These are phyloP conservation scores for Blakeslea trispora DNA, from an alignment of 371 early-diverging fungal genomes.

Conservation along the genomic window DNA sequence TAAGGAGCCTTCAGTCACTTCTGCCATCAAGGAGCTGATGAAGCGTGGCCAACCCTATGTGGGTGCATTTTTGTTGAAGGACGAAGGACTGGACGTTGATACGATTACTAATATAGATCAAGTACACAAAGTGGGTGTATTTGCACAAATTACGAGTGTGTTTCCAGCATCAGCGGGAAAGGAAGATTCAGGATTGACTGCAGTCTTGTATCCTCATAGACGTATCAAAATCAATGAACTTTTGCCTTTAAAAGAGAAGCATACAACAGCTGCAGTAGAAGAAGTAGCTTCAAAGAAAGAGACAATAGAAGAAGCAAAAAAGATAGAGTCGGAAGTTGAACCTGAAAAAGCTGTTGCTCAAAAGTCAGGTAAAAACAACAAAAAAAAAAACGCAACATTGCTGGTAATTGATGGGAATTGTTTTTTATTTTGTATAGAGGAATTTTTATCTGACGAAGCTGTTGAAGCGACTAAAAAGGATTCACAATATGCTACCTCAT, in stretches of 20 bases:
- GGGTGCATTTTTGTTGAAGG: slow-evolving; percentile 90
- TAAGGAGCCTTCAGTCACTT: slow-evolving; percentile 89
- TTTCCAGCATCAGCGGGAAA: slow-evolving; percentile 80
- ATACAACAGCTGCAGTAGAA: slow-evolving; percentile 16
- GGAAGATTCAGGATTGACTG: slow-evolving; percentile 86
- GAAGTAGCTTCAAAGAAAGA: slow-evolving; percentile 10
- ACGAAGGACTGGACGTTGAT: slow-evolving; percentile 86
- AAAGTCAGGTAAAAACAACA: slow-evolving; percentile 10
- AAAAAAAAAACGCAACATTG: neutral
- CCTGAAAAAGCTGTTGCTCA: slow-evolving; percentile 13
- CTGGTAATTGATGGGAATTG: no score
- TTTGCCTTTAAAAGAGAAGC: slow-evolving; percentile 42
- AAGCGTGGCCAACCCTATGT: slow-evolving; percentile 94
- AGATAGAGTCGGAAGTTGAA: slow-evolving; percentile 13
- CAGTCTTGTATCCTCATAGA: slow-evolving; percentile 93
- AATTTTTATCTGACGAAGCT: slow-evolving; percentile 23
- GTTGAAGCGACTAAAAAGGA: slow-evolving; percentile 14
- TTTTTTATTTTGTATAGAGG: slow-evolving; percentile 6
- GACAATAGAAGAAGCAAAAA: slow-evolving; percentile 6
- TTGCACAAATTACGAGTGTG: slow-evolving; percentile 95
- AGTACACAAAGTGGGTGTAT: slow-evolving; percentile 91
- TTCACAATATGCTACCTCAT: slow-evolving; percentile 50
- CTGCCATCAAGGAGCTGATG: slow-evolving; percentile 88
- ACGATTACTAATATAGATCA: slow-evolving; percentile 74
- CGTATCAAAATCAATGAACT: slow-evolving; percentile 82